Evolutionary conservation across 768 basidiomycete genomes (phyloP).

Genomic region (Cyathus striatus): DNA sequence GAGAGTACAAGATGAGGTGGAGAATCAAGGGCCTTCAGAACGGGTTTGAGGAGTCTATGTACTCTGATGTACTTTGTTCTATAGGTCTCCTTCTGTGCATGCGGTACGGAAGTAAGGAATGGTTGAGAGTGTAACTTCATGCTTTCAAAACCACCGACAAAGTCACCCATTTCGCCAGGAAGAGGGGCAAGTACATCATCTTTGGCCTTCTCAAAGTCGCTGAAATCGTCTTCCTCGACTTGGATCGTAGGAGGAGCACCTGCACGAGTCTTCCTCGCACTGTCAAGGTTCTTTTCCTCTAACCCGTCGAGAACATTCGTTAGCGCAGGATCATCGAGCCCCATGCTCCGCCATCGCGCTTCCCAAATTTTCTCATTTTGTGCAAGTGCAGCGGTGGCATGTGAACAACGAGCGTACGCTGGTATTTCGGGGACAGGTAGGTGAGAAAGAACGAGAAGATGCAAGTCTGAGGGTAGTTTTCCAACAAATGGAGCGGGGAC

Average conservation of each 20-base stretch:
- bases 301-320: slow-evolving; percentile 51
- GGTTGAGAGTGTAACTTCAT: too few relatives aligned
- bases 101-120: too few relatives aligned
- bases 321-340: slow-evolving; percentile 38
- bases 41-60: slow-evolving; percentile 56
- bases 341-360: slow-evolving; percentile 60
- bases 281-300: slow-evolving; percentile 40
- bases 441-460: slow-evolving; percentile 66
- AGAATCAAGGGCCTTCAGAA: slow-evolving; percentile 51
- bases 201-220: slow-evolving; percentile 71
- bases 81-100: slow-evolving; percentile 31
- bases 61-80: slow-evolving; percentile 62
- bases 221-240: slow-evolving; percentile 86
- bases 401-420: slow-evolving; percentile 62
- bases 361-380: slow-evolving; percentile 81
- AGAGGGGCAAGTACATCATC: slow-evolving; percentile 23
- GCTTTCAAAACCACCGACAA: slow-evolving; percentile 20
- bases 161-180: slow-evolving; percentile 37
- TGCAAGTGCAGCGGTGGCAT: slow-evolving; percentile 57
- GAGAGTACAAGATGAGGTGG: slow-evolving; percentile 67
- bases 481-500: slow-evolving; percentile 56
- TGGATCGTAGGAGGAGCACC: slow-evolving; percentile 56
- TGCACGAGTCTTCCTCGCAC: slow-evolving; percentile 28
- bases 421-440: slow-evolving; percentile 81
- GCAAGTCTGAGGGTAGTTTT: slow-evolving; percentile 71